These are phyloP conservation scores for Chaetomiaceae sp. DNA, from an alignment of 2,329 filamentous ascomycete genomes.

Conservation along the genomic window DNA sequence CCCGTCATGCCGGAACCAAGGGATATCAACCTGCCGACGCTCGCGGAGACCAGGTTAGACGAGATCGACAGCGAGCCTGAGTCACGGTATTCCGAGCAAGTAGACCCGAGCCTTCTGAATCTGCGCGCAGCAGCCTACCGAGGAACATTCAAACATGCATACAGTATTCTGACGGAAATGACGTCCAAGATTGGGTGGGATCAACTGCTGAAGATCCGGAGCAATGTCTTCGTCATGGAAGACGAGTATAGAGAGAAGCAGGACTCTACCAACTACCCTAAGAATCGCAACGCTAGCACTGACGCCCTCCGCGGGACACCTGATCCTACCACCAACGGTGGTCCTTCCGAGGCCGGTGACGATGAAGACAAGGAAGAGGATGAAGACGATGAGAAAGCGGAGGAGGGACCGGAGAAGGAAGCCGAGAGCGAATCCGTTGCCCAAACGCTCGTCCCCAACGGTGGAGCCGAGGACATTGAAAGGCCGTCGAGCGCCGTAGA, in stretches of 20 bases:
- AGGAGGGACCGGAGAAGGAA: slow-evolving; percentile 32
- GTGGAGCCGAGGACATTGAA: slow-evolving; percentile 51
- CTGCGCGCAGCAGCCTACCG: slow-evolving; percentile 86
- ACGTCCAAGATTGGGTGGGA: slow-evolving; percentile 98
- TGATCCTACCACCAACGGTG: slow-evolving; percentile 49
- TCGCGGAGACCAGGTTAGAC: slow-evolving; percentile 85
- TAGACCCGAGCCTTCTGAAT: slow-evolving; percentile 81
- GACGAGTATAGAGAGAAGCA: slow-evolving; percentile 94
- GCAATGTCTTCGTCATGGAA: slow-evolving; percentile 98
- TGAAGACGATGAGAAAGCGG: slow-evolving; percentile 30
- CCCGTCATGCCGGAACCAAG: slow-evolving; percentile 91
- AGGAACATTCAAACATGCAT: slow-evolving; percentile 93
- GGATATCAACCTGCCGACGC: slow-evolving; percentile 78
- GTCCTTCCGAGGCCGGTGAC: slow-evolving; percentile 30
- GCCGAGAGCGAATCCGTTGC: slow-evolving; percentile 27
- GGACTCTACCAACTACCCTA: slow-evolving; percentile 45
- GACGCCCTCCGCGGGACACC: slow-evolving; percentile 72
- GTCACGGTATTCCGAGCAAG: slow-evolving; percentile 74
- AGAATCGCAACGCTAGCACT: slow-evolving; percentile 71
- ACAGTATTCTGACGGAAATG: slow-evolving; percentile 90
- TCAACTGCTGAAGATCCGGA: slow-evolving; percentile 86
- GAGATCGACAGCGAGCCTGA: slow-evolving; percentile 93
- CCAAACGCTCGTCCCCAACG: slow-evolving; percentile 32
- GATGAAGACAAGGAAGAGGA: slow-evolving; percentile 22
- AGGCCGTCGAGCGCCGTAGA: slow-evolving; percentile 76